A percentile compares a stretch with the other conserved stretches of the same genome.
Evolutionary conservation across 805 yeast species (phyloP).

Genomic region (Ogataea minuta): DNA sequence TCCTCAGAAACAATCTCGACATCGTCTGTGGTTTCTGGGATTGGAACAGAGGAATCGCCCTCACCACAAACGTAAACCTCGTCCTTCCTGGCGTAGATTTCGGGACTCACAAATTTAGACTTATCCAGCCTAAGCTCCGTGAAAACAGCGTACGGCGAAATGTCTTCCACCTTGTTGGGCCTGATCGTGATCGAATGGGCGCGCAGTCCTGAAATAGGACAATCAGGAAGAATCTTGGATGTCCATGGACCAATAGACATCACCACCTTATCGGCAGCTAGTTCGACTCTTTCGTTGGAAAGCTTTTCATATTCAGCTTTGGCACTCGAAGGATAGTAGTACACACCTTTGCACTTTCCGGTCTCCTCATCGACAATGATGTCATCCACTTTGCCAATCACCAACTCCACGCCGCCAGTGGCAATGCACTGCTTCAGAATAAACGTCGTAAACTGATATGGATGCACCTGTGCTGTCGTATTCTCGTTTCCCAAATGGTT

Average conservation of each 20-base stretch:
- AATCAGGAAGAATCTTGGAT: slow-evolving; percentile 80
- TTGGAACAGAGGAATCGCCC: slow-evolving; percentile 84
- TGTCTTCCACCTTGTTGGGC: slow-evolving; percentile 66
- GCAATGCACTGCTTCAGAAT: slow-evolving; percentile 77
- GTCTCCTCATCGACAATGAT: slow-evolving; percentile 58
- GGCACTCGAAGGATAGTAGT: slow-evolving; percentile 45
- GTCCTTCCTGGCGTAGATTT: slow-evolving; percentile 90
- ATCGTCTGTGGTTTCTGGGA: slow-evolving; percentile 93
- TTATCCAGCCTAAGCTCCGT: slow-evolving; percentile 81
- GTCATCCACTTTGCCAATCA: slow-evolving; percentile 80
- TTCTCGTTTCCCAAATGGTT: slow-evolving; percentile 78
- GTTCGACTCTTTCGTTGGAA: slow-evolving; percentile 39
- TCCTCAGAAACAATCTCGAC: slow-evolving; percentile 83
- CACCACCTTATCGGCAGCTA: slow-evolving; percentile 74
- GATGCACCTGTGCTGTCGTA: slow-evolving; percentile 96
- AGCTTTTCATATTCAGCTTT: slow-evolving; percentile 33
- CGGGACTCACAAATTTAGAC: slow-evolving; percentile 79
- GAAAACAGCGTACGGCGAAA: slow-evolving; percentile 92
- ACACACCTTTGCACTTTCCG: slow-evolving; percentile 70
- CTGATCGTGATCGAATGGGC: slow-evolving; percentile 93
- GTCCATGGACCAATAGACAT: slow-evolving; percentile 97
- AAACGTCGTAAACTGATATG: slow-evolving; percentile 87
- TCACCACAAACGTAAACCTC: slow-evolving; percentile 98
- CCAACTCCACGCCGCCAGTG: slow-evolving; percentile 76
- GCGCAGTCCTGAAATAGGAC: slow-evolving; percentile 91